A percentile compares a stretch with the other conserved stretches of the same genome.
phyloP scores from a whole-genome alignment of 2,329 filamentous ascomycete genomes.

The Aspergillus calidoustus region DNA sequence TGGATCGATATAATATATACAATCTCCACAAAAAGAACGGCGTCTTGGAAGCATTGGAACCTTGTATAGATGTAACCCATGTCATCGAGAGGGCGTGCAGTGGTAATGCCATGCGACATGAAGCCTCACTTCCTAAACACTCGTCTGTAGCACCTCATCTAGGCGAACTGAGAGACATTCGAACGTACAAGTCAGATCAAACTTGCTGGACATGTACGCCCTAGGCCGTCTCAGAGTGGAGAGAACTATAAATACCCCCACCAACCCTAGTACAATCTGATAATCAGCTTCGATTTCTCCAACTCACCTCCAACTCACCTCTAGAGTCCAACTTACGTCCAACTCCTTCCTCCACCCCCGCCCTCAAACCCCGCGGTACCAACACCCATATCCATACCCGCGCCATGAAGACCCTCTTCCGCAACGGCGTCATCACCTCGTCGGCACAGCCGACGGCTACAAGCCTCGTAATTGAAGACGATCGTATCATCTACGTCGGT shows the following conservation, averaged over 20 bases:
- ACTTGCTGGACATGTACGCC: neutral
- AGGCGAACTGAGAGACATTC: neutral
- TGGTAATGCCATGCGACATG: neutral
- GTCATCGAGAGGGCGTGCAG: neutral
- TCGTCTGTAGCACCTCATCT: neutral
- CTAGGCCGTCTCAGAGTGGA: neutral
- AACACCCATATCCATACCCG: too few relatives aligned
- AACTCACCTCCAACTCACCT: neutral
- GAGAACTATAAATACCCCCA: neutral
- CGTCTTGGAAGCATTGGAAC: neutral
- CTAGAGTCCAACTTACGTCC: neutral
- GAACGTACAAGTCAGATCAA: neutral
- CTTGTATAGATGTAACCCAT: neutral
- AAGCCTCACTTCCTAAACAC: neutral
- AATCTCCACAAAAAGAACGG: neutral
- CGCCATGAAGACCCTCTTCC: slow-evolving; percentile 26
- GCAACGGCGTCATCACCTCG: slow-evolving; percentile 20
- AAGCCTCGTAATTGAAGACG: slow-evolving; percentile 44
- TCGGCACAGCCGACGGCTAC: slow-evolving; percentile 6
- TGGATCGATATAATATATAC: neutral
- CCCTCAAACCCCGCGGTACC: neutral
- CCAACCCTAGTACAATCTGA: neutral
- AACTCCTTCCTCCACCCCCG: neutral
- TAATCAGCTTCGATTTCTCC: neutral
- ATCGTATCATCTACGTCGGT: slow-evolving; percentile 48